Base-by-base conservation (phyloP, 768 basidiomycete genomes). In the Crucibulum laeve region DNA sequence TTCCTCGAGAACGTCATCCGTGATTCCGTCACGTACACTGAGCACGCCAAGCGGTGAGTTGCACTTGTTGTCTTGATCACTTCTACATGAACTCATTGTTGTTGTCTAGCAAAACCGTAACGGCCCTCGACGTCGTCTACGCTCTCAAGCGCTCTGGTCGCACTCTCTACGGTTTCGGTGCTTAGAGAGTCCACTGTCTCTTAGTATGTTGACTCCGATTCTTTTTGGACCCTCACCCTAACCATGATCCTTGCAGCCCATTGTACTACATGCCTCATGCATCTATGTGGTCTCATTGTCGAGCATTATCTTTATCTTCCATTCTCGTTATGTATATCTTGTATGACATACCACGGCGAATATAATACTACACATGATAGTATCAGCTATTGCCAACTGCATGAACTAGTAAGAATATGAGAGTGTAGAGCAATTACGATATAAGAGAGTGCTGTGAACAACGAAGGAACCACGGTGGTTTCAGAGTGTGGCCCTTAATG, bases 11-110 rank as follows among this genome's bases (percentile, higher is more conserved):
- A 80, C 55, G 78, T 91, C 62, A 90, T 91, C 65, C 82, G 87
- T 51, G 88, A 90, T 69, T 88, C 87, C n/a, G 87, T 91, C 53
- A 91, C 88, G 54, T 91, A 91, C 73, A 91, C 90, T 50, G 90
- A 92, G 68, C 91, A 93, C 73, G 89, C 91, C 44, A 93, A 93
- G 68, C 80, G 87, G 72, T 74, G 47, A 37, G 71, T 59, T 25
- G 28, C 36, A 38, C 19, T 40, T 21, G 36, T 21, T 22, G 7
- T 36, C 19, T 5, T 40, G 25, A 1, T 35, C 40, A 34, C 32
- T 38, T 7, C 24, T 2, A 43, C 15, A 39, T 44, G 42, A 39
- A 37, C 35, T 52, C 42, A 51, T 50, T 35, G 13, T 38, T n/a
- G 15, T 25, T 42, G 15, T 10, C 34, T 49, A 81, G 85, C 52